phyloP scores from a whole-genome alignment of 768 basidiomycete species.

The Tephrocybe sp. region DNA sequence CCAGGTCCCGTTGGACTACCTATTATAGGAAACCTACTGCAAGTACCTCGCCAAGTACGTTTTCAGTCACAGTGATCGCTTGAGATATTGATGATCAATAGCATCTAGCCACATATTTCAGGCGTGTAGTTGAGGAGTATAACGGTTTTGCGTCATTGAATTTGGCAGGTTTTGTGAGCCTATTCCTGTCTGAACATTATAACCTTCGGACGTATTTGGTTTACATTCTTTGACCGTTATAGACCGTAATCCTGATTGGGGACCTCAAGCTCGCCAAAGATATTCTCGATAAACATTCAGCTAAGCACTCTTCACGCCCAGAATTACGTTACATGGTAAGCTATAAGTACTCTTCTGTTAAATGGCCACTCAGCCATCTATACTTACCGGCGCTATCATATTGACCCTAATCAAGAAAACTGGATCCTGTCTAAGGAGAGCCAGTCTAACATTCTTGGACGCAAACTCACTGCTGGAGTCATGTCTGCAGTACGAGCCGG shows the following conservation, averaged over 20 bases:
- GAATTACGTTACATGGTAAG: not conserved
- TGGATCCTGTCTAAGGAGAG: not conserved
- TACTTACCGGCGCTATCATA: not conserved
- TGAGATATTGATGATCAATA: too few relatives aligned
- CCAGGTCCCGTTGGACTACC: not conserved
- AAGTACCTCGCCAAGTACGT: not conserved
- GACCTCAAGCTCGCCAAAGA: not conserved
- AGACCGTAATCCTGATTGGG: not conserved
- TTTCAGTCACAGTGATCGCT: too few relatives aligned
- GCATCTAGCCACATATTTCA: too few relatives aligned
- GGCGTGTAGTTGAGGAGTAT: too few relatives aligned
- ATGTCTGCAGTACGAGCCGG: not conserved
- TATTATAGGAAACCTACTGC: not conserved
- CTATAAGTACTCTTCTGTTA: not conserved
- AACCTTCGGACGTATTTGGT: too few relatives aligned
- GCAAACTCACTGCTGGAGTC: not conserved
- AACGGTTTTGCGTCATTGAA: too few relatives aligned
- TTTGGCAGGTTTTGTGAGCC: too few relatives aligned
- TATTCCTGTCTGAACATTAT: too few relatives aligned
- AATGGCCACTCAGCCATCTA: not conserved
- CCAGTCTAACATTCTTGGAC: too few relatives aligned
- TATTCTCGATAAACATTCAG: not conserved
- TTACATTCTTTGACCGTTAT: not conserved
- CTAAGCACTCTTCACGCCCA: not conserved
- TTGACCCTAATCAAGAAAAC: not conserved